Percentiles rank a stretch among this genome's conserved stretches.
These are phyloP conservation scores for Boletus sp. DNA, from an alignment of 1,284 basidiomycete species.

Conservation along the genomic window DNA sequence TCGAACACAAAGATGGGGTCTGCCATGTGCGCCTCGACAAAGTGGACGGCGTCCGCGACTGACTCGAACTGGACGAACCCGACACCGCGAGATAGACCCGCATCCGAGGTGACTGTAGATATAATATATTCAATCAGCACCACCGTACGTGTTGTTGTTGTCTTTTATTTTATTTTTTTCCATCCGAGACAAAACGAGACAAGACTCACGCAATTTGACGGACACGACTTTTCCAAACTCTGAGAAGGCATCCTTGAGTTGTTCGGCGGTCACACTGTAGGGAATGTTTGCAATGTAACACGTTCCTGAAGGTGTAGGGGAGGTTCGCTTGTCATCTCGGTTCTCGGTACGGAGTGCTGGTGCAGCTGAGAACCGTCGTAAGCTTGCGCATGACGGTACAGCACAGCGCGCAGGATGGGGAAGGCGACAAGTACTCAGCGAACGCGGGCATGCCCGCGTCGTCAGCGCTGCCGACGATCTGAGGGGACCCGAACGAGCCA, in stretches of 20 bases:
- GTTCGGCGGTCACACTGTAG: constrained; percentile 36
- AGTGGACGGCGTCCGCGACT: constrained; percentile 35
- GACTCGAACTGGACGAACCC: constrained; percentile 43
- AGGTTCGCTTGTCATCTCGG: not conserved
- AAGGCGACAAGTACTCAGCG: constrained; percentile 12
- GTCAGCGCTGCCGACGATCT: constrained; percentile 9
- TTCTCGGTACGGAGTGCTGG: constrained; percentile 8
- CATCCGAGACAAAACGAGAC: no score
- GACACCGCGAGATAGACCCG: constrained; percentile 40
- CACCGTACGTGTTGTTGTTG: not conserved
- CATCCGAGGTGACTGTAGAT: constrained; percentile 26
- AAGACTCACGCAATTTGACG: constrained; percentile 35
- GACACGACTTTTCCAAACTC: constrained; percentile 35
- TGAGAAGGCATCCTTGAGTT: constrained; percentile 36
- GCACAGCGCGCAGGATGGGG: not conserved
- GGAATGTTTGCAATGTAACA: constrained; percentile 48
- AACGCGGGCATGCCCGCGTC: constrained; percentile 12
- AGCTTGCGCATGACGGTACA: not conserved
- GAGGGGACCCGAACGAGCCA: constrained; percentile 17
- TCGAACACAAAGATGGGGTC: constrained; percentile 45
- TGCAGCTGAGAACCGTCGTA: constrained; percentile 20
- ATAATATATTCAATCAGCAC: constrained; percentile 4
- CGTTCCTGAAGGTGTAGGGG: constrained; percentile 26
- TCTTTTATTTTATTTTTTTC: no score
- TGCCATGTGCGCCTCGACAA: constrained; percentile 33